These are phyloP conservation scores for Phascolomyces articulosus DNA, from an alignment of 371 early-diverging fungal species.

Conservation along the genomic window DNA sequence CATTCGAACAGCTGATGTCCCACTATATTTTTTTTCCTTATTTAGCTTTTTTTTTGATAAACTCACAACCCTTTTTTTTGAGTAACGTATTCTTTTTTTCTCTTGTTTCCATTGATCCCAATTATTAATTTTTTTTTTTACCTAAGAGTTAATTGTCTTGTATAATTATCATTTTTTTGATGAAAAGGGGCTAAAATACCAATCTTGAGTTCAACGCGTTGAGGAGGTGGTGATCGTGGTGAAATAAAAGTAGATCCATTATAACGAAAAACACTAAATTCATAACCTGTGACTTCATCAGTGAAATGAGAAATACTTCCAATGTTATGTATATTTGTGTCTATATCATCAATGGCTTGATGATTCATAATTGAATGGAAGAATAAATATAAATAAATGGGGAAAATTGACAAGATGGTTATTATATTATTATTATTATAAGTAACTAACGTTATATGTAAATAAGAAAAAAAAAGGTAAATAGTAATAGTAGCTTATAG, in stretches of 20 bases:
- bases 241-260: constrained; percentile 38
- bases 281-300: constrained; percentile 14
- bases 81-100: no score
- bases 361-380: background rate
- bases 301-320: constrained; percentile 11
- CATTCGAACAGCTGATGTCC: constrained; percentile 59
- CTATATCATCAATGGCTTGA: constrained; percentile 12
- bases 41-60: background rate
- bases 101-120: no score
- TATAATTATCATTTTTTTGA: constrained; percentile 39
- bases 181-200: constrained; percentile 58
- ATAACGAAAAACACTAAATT: constrained; percentile 26
- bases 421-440: background rate
- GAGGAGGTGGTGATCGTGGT: constrained; percentile 11
- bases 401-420: no score
- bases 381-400: no score
- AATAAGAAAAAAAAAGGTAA: no score
- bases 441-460: no score
- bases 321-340: background rate
- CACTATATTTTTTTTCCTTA: constrained; percentile 31
- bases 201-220: constrained; percentile 47
- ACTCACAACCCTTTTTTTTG: no score
- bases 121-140: no score
- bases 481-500: no score
- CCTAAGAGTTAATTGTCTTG: constrained; percentile 45